These are phyloP conservation scores for Thelonectria olida DNA, from an alignment of 2,329 filamentous ascomycete genomes.

Conservation along the genomic window DNA sequence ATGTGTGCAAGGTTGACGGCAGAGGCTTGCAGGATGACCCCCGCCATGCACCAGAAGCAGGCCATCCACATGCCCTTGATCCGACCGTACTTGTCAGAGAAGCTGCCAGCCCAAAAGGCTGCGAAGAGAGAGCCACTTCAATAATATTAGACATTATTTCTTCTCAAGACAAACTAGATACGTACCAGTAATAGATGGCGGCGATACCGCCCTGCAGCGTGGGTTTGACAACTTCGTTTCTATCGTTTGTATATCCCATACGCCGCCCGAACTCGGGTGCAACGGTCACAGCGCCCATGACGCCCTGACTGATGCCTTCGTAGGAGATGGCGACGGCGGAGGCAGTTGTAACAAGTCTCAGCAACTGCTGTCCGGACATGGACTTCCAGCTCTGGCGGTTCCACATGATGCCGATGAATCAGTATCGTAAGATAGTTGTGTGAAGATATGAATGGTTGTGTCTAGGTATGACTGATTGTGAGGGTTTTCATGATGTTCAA, in stretches of 20 bases:
- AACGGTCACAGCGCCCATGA: constrained; percentile 59
- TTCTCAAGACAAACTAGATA: too few species aligned
- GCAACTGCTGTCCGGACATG: constrained; percentile 12
- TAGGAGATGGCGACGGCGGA: constrained; percentile 29
- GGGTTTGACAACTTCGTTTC: constrained; percentile 29
- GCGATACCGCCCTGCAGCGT: constrained; percentile 59
- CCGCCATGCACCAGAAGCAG: not conserved
- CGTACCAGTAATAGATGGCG: constrained; percentile 58
- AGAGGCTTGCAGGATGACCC: too few species aligned
- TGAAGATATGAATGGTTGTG: constrained; percentile 3
- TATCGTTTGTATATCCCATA: too few species aligned
- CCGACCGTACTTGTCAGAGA: too few species aligned
- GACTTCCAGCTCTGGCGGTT: constrained; percentile 15
- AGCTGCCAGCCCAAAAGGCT: too few species aligned
- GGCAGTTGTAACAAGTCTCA: constrained; percentile 21
- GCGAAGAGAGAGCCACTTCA: too few species aligned
- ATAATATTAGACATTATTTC: too few species aligned
- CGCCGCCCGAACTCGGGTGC: constrained; percentile 49
- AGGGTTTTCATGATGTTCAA: too few species aligned
- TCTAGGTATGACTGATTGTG: too few species aligned
- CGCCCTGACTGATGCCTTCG: constrained; percentile 55
- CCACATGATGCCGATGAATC: constrained; percentile 6
- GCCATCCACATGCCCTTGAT: too few species aligned
- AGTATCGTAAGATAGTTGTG: not conserved
- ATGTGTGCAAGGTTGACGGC: constrained; percentile 54